Conservation (phyloP, 1,284 basidiomycete genomes). For the Exobasidium rhododendri region DNA sequence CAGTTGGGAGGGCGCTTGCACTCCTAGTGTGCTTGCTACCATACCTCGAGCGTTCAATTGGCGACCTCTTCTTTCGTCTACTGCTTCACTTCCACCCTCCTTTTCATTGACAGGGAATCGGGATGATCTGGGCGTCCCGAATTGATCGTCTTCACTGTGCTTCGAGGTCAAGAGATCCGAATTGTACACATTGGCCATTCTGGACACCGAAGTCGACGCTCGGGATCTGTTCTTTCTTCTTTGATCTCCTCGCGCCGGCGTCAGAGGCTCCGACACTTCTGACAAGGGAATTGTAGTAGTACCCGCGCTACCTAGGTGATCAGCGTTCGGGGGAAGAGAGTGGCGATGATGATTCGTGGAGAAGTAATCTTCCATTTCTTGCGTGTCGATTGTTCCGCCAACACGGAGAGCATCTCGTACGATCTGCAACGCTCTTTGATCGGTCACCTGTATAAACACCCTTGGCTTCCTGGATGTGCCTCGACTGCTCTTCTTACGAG, state of each 20-base stretch:
- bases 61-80: neutral
- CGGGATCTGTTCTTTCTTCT: neutral
- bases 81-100: neutral
- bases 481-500: conserved; percentile 18
- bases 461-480: conserved; percentile 25
- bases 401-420: conserved; percentile 43
- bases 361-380: conserved; percentile 16
- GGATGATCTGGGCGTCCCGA: neutral
- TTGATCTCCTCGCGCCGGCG: neutral
- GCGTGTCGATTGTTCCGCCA: conserved; percentile 34
- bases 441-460: conserved; percentile 40
- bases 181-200: no score
- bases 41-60: neutral
- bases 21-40: neutral
- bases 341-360: neutral
- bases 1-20: conserved; percentile 1
- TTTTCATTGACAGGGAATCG: neutral
- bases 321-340: neutral
- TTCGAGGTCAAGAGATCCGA: neutral
- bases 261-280: neutral
- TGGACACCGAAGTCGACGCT: neutral
- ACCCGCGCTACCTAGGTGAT: neutral
- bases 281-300: neutral
- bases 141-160: neutral
- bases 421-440: conserved; percentile 35